These are phyloP conservation scores for Yamadazyma oceani DNA, from an alignment of 1,139 yeast species.

Conservation along the genomic window DNA sequence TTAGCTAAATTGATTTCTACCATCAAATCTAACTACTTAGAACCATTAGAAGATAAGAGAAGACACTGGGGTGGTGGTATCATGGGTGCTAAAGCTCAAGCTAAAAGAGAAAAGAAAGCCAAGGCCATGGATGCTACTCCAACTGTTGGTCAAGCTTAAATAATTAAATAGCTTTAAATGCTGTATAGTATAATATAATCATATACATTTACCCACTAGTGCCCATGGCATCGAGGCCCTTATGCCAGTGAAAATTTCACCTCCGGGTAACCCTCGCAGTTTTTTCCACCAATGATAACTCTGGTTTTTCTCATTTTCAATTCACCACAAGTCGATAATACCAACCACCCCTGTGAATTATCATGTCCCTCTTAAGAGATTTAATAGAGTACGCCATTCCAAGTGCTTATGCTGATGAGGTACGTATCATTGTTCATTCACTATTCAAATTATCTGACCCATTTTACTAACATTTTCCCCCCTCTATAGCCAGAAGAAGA, in stretches of 20 bases:
- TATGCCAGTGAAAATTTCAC: neutral
- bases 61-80: conserved; percentile 99
- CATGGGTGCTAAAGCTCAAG: conserved; percentile 90
- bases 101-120: conserved; percentile 54
- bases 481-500: conserved; percentile 23
- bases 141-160: conserved; percentile 4
- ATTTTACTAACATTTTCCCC: too few relatives aligned
- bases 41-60: conserved; percentile 91
- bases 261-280: conserved; percentile 9
- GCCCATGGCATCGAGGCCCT: too few relatives aligned
- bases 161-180: neutral
- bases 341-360: conserved; percentile 6
- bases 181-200: conserved; percentile 1
- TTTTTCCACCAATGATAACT: conserved; percentile 26
- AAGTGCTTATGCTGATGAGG: conserved; percentile 86
- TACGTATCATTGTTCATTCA: too few relatives aligned
- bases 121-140: conserved; percentile 35
- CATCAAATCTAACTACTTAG: conserved; percentile 86
- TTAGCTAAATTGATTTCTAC: conserved; percentile 90
- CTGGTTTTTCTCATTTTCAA: conserved; percentile 26
- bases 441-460: too few relatives aligned
- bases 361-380: conserved; percentile 66
- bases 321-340: conserved; percentile 7
- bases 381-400: conserved; percentile 82
- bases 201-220: neutral